These are phyloP conservation scores for Cystoisospora suis DNA, from an alignment of 169 alveolate species.

Conservation along the genomic window DNA sequence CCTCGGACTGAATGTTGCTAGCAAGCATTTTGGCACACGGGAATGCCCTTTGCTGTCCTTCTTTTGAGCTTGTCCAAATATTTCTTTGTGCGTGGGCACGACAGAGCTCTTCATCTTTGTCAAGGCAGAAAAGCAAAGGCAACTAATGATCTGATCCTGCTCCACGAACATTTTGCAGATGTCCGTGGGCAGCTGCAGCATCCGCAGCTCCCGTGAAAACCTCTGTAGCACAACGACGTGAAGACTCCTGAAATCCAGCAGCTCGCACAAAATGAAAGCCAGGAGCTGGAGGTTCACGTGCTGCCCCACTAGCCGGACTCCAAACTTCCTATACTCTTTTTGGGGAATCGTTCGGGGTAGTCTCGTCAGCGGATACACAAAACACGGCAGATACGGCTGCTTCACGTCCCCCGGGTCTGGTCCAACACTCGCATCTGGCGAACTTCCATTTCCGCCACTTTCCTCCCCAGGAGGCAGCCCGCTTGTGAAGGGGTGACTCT, in stretches of 20 bases:
- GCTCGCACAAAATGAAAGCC: slow-evolving; percentile 51
- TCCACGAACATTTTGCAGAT: slow-evolving; percentile 38
- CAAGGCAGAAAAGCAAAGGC: slow-evolving; percentile 58
- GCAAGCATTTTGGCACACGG: too few relatives aligned
- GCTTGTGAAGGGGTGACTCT: too few relatives aligned
- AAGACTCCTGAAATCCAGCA: slow-evolving; percentile 38
- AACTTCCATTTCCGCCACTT: too few relatives aligned
- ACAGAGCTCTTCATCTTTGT: slow-evolving; percentile 43
- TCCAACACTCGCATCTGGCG: too few relatives aligned
- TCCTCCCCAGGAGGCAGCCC: too few relatives aligned
- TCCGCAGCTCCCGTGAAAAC: slow-evolving; percentile 19
- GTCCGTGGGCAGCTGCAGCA: slow-evolving; percentile 57
- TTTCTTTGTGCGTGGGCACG: background rate
- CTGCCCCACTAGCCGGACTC: slow-evolving; percentile 8
- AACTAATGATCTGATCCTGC: slow-evolving; percentile 48
- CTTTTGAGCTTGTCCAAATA: too few relatives aligned
- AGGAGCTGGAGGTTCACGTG: slow-evolving; percentile 52
- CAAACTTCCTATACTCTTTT: slow-evolving; percentile 37
- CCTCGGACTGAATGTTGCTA: too few relatives aligned
- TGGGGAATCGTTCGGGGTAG: slow-evolving; percentile 22
- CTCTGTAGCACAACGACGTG: slow-evolving; percentile 46
- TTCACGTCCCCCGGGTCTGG: too few relatives aligned
- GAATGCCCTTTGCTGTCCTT: too few relatives aligned
- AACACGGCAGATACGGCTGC: slow-evolving; percentile 11
- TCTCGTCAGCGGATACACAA: slow-evolving; percentile 19